A percentile compares a stretch with the other conserved stretches of the same genome.
Evolutionary conservation across 768 basidiomycete genomes (phyloP).

Genomic region (Auricularia heimuer): DNA sequence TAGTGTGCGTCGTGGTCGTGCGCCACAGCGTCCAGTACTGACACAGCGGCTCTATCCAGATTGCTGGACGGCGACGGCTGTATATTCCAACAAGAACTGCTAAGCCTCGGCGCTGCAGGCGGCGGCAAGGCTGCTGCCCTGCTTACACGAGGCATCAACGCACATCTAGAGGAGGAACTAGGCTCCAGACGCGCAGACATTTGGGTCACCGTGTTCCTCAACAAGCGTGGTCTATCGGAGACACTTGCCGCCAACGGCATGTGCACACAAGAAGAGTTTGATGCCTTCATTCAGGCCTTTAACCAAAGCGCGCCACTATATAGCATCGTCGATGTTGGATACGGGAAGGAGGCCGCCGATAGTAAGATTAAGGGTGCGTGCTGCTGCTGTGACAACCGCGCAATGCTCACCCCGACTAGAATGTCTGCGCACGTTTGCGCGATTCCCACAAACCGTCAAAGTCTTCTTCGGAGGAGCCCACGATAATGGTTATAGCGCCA

Average conservation of each 20-base stretch:
- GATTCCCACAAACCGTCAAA: constrained; percentile 54
- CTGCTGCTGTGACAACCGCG: background rate
- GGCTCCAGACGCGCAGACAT: constrained; percentile 58
- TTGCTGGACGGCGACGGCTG: constrained; percentile 66
- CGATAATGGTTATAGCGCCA: constrained; percentile 61
- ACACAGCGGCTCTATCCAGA: constrained; percentile 46
- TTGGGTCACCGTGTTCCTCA: constrained; percentile 66
- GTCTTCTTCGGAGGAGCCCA: constrained; percentile 67
- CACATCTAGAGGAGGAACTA: constrained; percentile 53
- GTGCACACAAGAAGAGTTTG: constrained; percentile 31
- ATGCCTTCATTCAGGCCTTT: constrained; percentile 59
- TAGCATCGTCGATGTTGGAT: constrained; percentile 59
- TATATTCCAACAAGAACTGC: constrained; percentile 49
- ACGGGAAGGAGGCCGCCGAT: constrained; percentile 65
- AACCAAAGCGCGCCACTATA: constrained; percentile 62
- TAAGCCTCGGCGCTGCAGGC: constrained; percentile 55
- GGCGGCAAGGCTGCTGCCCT: constrained; percentile 53
- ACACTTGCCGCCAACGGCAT: constrained; percentile 12
- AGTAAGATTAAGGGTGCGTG: constrained; percentile 60
- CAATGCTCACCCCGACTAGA: constrained; percentile 31
- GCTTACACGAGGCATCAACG: constrained; percentile 59
- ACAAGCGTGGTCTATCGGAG: constrained; percentile 46
- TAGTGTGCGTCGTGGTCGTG: background rate
- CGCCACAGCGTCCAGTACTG: background rate
- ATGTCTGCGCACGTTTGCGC: constrained; percentile 56